These are phyloP conservation scores for Pseudonitzschia pungens DNA, from an alignment of 108 stramenopile genomes.

Conservation along the genomic window DNA sequence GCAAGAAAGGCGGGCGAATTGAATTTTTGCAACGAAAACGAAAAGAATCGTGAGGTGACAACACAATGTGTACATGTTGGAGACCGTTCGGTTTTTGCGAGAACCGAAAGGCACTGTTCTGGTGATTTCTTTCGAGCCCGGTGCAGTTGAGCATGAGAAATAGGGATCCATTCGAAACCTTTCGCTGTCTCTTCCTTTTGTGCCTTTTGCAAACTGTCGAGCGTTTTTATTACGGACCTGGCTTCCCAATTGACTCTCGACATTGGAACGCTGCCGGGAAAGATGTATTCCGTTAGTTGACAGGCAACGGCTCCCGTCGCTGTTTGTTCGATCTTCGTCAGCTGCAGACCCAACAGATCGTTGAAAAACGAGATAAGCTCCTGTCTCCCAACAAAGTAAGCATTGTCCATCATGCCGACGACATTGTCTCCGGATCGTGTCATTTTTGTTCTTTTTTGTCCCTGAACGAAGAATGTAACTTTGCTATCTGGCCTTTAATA, in stretches of 20 bases:
- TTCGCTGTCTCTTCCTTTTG: not conserved
- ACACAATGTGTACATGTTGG: not conserved
- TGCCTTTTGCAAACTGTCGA: not conserved
- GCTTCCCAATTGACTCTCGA: slow-evolving; percentile 94
- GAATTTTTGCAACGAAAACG: too few relatives aligned
- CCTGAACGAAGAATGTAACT: not conserved
- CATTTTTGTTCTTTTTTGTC: not conserved
- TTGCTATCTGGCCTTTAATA: too few relatives aligned
- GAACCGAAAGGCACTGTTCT: not conserved
- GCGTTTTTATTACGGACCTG: slow-evolving; percentile 23
- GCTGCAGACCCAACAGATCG: slow-evolving; percentile 78
- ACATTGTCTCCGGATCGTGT: slow-evolving; percentile 4
- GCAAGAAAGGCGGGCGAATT: too few relatives aligned
- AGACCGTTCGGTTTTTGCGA: not conserved
- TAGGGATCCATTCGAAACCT: too few relatives aligned
- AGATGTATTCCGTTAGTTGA: slow-evolving; percentile 93
- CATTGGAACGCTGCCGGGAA: slow-evolving; percentile 93
- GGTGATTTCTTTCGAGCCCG: too few relatives aligned
- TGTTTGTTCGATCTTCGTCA: slow-evolving; percentile 98
- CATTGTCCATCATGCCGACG: slow-evolving; percentile 93
- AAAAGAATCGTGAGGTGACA: not conserved
- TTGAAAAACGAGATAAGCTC: slow-evolving; percentile 97
- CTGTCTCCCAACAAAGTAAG: slow-evolving; percentile 95
- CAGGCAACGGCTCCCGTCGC: slow-evolving; percentile 95
- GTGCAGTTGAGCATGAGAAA: too few relatives aligned